Evolutionary conservation across 495 filamentous ascomycete species (phyloP), one percentile per base, ranked within the genome.

Genomic region (Aspergillus biplanus): DNA sequence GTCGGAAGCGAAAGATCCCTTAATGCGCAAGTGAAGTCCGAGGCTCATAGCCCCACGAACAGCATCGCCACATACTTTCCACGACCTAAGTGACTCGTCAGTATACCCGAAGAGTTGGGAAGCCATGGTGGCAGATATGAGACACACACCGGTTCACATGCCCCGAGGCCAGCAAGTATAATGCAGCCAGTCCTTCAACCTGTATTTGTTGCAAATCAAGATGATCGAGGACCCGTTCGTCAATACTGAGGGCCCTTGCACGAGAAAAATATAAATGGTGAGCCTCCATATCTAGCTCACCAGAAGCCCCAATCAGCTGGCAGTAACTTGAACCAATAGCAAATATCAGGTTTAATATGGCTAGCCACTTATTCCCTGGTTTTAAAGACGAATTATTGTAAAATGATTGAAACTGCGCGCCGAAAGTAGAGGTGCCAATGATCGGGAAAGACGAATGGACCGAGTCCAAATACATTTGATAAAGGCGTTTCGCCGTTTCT

Each of bases 381-480:
- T 77, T 67, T 39, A 78, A 52, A 4, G 67, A 68, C 2, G 73
- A 76, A 55, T 77, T 76, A 32, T 69, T 80, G 59, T 78, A 83
- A 48, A 77, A 78, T 31, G 79, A 63, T 16, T 81, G 73, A 52
- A 83, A 85, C 52, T 82, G 77, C 3, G 67, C 73, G 49, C 82
- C 74, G 67, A 90, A 89, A 0, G 78, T 79, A n/a, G 71, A 73
- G 55, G 80, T 81, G 8, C 81, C 75, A 35, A 90, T 72, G 18
- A 89, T 84, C 16, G 88, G 88, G 61, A 88, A 88, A 0, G 82
- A 81, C 3, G 81, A 74, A 60, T 90, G 86, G 32, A 89, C 80
- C 3, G 83, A 83, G 4, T 73, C 73, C 63, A 89, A 78, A 59
- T 86, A 90, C n/a, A 75, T 71, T n/a, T 82, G 74, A 34, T 89